Evolutionary conservation across 202 grass and related monocot genomes (phyloP), one percentile per base, ranked within the genome.

Genomic region (Bolboschoenoplectus hybrid): DNA sequence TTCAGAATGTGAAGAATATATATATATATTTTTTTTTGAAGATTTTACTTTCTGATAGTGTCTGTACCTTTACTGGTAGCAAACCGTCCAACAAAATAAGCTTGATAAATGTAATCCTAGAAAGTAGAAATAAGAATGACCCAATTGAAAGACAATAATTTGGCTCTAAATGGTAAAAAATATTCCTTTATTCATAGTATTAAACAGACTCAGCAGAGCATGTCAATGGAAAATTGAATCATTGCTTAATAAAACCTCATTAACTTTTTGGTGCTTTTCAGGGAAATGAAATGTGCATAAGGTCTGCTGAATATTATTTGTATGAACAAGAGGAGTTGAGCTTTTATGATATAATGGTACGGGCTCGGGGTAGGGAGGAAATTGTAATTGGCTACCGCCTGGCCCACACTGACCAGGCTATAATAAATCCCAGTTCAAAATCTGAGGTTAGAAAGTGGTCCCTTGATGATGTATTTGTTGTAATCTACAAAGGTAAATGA

Each of bases 301-400:
- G 88, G 40, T 85, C 93, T 40, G 93, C 91, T 39, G 96, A 96
- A 85, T 98, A 94, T 87, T 98, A 96, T 84, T 81, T 98, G 3
- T 95, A 95, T 17, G 93, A 98, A 34, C 93, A 98, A 86, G 96
- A 98, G 86, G 96, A 95, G 44, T 85, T 98, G 84, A 94, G 89
- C 85, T 98, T 98, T 75, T 93, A 95, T 70, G 93, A 98, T 87
- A 94, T 98, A 88, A 95, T 98, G 96, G 87, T 91, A 50, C 90
- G 93, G 50, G 96, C 89, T 74, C 88, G 93, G 74, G 87, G 84
- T 73, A 94, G 96, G 90, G 82, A 88, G 40, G 96, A 95, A 73
- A 89, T 95, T 67, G 96, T 98, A 85, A 98, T 98, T 63, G 96
- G 96, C 49, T 98, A 98, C 65, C 93, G 93, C 19, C 88, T 89